Evolutionary conservation across 2,329 filamentous ascomycete species (phyloP).

Genomic region (Alternaria sp.): DNA sequence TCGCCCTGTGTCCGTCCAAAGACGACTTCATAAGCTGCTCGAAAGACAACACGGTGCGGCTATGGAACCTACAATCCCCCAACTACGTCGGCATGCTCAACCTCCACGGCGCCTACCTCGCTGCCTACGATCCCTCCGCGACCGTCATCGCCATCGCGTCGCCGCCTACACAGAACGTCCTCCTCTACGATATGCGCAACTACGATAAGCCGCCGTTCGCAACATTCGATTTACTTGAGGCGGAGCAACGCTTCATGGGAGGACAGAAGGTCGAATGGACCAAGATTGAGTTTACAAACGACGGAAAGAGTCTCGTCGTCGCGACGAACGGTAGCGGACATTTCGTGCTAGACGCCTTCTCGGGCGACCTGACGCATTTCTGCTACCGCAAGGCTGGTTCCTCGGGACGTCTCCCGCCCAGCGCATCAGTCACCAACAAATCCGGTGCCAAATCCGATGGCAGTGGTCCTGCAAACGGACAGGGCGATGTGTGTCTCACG

Average conservation of each 20-base stretch:
- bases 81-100: conserved; percentile 81
- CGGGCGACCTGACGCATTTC: conserved; percentile 78
- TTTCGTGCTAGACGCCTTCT: conserved; percentile 92
- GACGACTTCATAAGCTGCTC: conserved; percentile 94
- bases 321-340: conserved; percentile 85
- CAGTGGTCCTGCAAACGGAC: conserved; percentile 48
- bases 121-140: conserved; percentile 90
- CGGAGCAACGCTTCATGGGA: conserved; percentile 57
- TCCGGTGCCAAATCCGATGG: conserved; percentile 58
- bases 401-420: conserved; percentile 55
- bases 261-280: conserved; percentile 74
- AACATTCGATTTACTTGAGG: conserved; percentile 78
- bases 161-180: conserved; percentile 75
- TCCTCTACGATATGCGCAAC: conserved; percentile 92
- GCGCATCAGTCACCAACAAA: conserved; percentile 55
- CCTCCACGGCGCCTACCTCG: conserved; percentile 79
- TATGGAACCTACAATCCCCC: conserved; percentile 87
- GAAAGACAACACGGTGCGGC: conserved; percentile 85
- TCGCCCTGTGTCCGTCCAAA: conserved; percentile 81
- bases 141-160: conserved; percentile 90
- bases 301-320: conserved; percentile 84
- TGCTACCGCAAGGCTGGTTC: conserved; percentile 57
- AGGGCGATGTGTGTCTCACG: conserved; percentile 84
- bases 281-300: conserved; percentile 93
- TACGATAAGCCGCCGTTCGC: conserved; percentile 91